Evolutionary conservation across 1,284 basidiomycete species (phyloP), one percentile per base, ranked within the genome.

Genomic region (Moesziomyces antarcticus): DNA sequence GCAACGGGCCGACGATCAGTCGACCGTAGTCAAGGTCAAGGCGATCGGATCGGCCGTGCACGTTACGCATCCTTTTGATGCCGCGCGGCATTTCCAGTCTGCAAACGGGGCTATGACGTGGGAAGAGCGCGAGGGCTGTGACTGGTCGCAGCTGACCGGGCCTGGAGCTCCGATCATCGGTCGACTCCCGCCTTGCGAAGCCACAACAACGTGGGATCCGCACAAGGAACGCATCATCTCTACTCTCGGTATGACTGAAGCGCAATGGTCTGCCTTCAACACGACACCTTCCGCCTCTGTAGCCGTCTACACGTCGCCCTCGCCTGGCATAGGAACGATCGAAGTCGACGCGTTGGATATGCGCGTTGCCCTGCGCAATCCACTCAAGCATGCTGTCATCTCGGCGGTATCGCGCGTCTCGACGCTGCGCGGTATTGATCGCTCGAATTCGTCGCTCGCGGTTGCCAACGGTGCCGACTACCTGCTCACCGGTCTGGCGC

Each of bases 381-480:
- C 82, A 5, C 64, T 84, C 51, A 77, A 78, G 43, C 82, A 84
- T 44, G 81, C 77, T 0, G 67, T 76, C 20, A 66, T 77, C 35
- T 49, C 47, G 33, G 59, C 59, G 16, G 50, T 57, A 3, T 37
- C 55, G 22, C 51, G 62, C 40, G 56, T 68, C 4, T 57, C 70
- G 5, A 56, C 50, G 16, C 47, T 63, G 1, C 52, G 64, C 37
- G 35, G 56, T 5, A 25, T 70, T 41, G 58, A 63, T 25, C 64
- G 59, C 10, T 10, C 45, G 6, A 25, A 16, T 13, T 46, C 11
- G 21, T 49, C 16, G 9, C 53, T 4, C 30, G 20, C 40, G 9
- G n/a, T 49, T 8, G 45, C 27, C 40, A 82, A 81, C 54, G 79
- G 80, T 1, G 57, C 64, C 52, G 82, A 84, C 59, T 84, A 84